Base-by-base conservation (phyloP, 352 stramenopile species). In the Globisporangium barbulae region DNA sequence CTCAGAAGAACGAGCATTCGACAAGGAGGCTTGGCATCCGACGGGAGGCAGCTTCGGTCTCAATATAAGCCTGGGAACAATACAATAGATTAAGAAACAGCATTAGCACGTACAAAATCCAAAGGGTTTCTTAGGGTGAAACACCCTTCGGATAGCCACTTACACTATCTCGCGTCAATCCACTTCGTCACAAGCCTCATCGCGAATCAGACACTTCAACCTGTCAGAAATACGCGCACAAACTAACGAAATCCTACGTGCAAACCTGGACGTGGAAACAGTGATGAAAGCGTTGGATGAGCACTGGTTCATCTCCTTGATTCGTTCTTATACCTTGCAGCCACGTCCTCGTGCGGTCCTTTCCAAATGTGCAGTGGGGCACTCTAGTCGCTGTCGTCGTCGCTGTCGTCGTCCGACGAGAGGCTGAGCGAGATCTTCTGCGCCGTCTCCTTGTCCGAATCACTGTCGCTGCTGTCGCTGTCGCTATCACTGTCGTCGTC, bases 361-460 rank as follows among this genome's bases (percentile, higher is more conserved):
- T 19, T 25, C 41, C 9, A 44, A 12, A 17, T 41, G 25, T 25
- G 15, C 3, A 35, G 22, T 25, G 4, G 2, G 7, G 7, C 49
- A 19, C 3, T n/a, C 44, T 50, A 69, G 54, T 90, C 72, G 28
- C 67, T 73, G 47, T 78, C 77, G 35, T 76, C 52, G 48, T 81
- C 76, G 44, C 79, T 82, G 28, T 86, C 77, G 50, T 88, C 80
- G 0, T 81, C 80, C 21, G 75, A 84, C 7, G 79, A 90, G 31
- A 92, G 77, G 63, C 81, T 90, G 67, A 92, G 79, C 35, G 79
- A 88, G 54, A 92, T 86, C 44, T 83, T 85, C 56, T 92, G 75
- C 10, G 69, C 54, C 10, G 69, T 75, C 6, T 92, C 83, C 54
- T 69, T 65, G 59, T 81, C 75, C 59, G 73, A 81, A 45, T 89